Conservation (phyloP, 176 grass and related monocot genomes). For the Elymus sibiricus region DNA sequence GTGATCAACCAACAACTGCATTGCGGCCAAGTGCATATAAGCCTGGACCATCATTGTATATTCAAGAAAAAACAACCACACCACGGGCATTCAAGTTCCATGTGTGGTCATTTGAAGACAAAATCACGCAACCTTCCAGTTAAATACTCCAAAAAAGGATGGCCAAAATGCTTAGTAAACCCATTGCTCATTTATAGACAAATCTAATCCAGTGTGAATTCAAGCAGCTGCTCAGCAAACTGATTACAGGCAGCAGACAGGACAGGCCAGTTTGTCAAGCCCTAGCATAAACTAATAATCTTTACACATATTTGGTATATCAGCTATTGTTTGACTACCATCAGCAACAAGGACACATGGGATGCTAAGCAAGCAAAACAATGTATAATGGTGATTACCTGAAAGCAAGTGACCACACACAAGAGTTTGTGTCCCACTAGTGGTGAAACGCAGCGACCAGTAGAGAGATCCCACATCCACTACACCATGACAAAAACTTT, state of each 20-base stretch:
- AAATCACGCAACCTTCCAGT: neutral
- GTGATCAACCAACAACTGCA: neutral
- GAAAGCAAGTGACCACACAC: slow-evolving; percentile 87
- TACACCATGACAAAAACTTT: too few relatives aligned
- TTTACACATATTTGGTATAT: neutral
- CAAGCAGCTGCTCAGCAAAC: neutral
- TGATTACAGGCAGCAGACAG: neutral
- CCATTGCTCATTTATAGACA: neutral
- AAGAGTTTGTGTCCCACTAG: slow-evolving; percentile 79
- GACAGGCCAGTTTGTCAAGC: slow-evolving; percentile 14
- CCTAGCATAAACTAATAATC: neutral
- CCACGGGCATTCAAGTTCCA: neutral
- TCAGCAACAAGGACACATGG: neutral
- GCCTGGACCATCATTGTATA: neutral
- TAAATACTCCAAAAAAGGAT: neutral
- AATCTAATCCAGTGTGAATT: neutral
- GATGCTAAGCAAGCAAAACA: neutral
- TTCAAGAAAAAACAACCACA: slow-evolving; percentile 7
- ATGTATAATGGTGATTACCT: slow-evolving; percentile 44
- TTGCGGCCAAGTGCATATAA: neutral
- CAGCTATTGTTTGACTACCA: neutral
- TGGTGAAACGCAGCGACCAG: slow-evolving; percentile 71
- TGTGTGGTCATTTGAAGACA: neutral
- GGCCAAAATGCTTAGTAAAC: slow-evolving; percentile 6
- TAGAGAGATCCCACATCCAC: slow-evolving; percentile 96